Evolutionary conservation across 257 asterid species (phyloP).

Genomic region (Solanum acaule): DNA sequence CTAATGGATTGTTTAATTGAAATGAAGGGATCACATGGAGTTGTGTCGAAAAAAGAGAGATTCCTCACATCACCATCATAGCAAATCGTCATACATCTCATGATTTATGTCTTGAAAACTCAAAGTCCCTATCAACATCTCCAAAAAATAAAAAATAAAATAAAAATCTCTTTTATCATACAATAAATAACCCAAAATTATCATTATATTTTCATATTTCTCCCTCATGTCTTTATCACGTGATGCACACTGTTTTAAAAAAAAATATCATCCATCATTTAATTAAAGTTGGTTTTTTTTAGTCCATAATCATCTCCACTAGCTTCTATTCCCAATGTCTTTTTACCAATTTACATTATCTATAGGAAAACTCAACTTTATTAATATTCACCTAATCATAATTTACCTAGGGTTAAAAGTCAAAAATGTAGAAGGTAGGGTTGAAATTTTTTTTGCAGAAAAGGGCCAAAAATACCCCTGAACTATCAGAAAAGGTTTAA

Average conservation of each 20-base stretch:
- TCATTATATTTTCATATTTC: constrained; percentile 4
- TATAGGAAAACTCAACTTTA: neutral
- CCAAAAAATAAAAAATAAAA: neutral
- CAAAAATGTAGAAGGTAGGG: neutral
- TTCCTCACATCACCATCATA: constrained; percentile 19
- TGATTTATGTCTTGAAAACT: constrained; percentile 42
- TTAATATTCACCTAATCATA: neutral
- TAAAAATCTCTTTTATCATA: neutral
- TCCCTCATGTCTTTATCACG: constrained; percentile 16
- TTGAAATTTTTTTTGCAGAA: neutral
- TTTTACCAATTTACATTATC: neutral
- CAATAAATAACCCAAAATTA: neutral
- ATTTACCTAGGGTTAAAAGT: neutral
- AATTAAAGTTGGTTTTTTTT: neutral
- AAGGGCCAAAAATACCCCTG: too few species aligned
- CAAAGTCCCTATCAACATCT: neutral
- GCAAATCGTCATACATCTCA: constrained; percentile 28
- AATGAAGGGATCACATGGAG: constrained; percentile 17
- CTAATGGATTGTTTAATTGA: neutral
- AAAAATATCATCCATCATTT: neutral
- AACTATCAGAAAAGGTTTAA: too few species aligned
- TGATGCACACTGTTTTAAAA: constrained; percentile 17
- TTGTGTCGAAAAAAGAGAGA: neutral
- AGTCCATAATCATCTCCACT: neutral
- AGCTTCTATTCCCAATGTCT: neutral